Conservation (phyloP, 345 rosid genomes). For the Psidium friedrichsthalianum region DNA sequence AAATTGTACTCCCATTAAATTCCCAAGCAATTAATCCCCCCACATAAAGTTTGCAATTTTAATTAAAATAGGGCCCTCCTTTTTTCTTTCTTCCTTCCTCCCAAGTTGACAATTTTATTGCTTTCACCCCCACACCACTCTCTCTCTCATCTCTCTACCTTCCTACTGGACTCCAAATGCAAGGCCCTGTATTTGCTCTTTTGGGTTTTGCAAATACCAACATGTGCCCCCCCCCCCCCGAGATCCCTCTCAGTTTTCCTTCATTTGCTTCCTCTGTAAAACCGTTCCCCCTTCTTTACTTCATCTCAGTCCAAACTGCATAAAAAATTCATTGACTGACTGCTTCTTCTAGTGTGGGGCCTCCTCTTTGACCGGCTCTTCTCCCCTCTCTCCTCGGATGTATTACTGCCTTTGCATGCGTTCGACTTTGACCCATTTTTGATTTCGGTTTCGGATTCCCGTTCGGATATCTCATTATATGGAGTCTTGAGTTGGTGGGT, state of each 20-base stretch:
- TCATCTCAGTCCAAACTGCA: neutral
- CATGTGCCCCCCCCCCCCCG: neutral
- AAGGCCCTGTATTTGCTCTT: neutral
- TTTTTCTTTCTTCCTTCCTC: neutral
- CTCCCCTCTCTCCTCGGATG: neutral
- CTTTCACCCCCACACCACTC: neutral
- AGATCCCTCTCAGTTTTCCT: neutral
- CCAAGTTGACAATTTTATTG: neutral
- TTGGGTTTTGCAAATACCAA: neutral
- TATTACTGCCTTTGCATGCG: neutral
- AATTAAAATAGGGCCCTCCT: neutral
- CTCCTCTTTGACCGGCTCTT: neutral
- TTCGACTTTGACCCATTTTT: neutral
- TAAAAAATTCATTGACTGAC: neutral
- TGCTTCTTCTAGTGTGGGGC: neutral
- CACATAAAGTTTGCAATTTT: neutral
- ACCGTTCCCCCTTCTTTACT: neutral
- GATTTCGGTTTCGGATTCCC: neutral
- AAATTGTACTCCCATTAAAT: neutral
- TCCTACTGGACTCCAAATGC: neutral
- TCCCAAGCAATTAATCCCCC: neutral
- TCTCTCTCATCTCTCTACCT: neutral
- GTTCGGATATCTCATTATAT: neutral
- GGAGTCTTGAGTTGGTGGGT: neutral
- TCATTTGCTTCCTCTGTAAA: neutral